Base-by-base conservation (phyloP, 164 flowering plant genomes). In the Piper betle region DNA sequence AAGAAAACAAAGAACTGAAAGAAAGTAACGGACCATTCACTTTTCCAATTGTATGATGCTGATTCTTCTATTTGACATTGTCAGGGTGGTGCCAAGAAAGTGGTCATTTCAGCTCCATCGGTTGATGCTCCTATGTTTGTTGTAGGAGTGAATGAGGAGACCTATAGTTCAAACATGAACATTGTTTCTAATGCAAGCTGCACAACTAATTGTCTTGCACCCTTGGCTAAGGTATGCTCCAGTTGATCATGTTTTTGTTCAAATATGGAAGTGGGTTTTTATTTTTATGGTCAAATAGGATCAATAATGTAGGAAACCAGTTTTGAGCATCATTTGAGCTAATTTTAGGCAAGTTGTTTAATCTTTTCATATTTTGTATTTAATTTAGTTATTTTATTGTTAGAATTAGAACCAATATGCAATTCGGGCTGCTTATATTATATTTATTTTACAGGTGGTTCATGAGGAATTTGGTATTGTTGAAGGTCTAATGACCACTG, bases 121-220 rank as follows among this genome's bases (percentile, higher is more conserved):
- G 97, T 93, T 54, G 99, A 94, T 79, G 99, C 99, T 37, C 97
- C 99, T 37, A 94, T 88, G 97, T 94, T 94, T 77, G 97, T 94
- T 20, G 86, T 94, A 13, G 99, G 99, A 59, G 99, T 94, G 19
- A 94, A 94, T 70, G 97, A 94, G 78, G 74, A 60, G 50, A 78
- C 83, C 2, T 94, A 94, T 81, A 76, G 83, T 60, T 80, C 97
- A 55, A 80, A 57, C 84, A 94, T 91, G 99, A 82, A 91, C 60
- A 71, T 91, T 64, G 97, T 94, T 75, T 94, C 97, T 53, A 94
- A 91, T 81, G 99, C 99, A 64, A 93, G 99, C 69, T 90, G 99
- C 62, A 93, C 99, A 3, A 93, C 97, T 59, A 90, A 90, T 72
- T 90, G 98, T 68, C 96, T 93, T 68, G 97, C 98, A 69, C 97